phyloP scores from a whole-genome alignment of 257 asterid species.

The Verbena officinalis region DNA sequence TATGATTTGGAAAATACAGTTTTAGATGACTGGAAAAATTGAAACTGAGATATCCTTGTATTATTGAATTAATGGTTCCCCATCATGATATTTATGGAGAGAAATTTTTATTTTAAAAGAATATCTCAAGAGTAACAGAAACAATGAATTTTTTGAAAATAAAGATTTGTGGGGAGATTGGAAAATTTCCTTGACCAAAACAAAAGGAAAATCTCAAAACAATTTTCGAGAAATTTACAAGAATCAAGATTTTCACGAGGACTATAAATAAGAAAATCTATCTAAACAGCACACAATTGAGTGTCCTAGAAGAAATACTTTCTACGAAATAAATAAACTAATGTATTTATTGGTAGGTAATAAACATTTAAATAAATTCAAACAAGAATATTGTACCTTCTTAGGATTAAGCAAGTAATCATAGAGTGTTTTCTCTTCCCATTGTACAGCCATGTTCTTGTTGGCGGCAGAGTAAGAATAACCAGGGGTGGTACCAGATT shows the following conservation, averaged over 20 bases:
- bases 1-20: background rate
- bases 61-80: background rate
- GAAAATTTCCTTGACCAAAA: no score
- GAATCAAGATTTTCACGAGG: no score
- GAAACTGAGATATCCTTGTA: background rate
- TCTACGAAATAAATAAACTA: background rate
- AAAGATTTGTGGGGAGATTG: background rate
- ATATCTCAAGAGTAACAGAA: background rate
- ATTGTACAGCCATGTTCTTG: conserved; percentile 82
- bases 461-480: conserved; percentile 92
- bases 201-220: background rate
- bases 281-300: background rate
- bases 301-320: background rate
- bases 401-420: conserved; percentile 91
- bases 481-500: conserved; percentile 92
- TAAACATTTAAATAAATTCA: background rate
- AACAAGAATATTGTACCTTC: conserved; percentile 54
- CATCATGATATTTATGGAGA: background rate
- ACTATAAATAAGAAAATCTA: background rate
- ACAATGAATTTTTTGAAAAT: background rate
- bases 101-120: background rate
- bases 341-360: background rate
- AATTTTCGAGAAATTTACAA: background rate
- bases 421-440: conserved; percentile 91
- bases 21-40: background rate